Base-by-base conservation (phyloP, 148 eudicot species). In the Camellia lanceoleosa region DNA sequence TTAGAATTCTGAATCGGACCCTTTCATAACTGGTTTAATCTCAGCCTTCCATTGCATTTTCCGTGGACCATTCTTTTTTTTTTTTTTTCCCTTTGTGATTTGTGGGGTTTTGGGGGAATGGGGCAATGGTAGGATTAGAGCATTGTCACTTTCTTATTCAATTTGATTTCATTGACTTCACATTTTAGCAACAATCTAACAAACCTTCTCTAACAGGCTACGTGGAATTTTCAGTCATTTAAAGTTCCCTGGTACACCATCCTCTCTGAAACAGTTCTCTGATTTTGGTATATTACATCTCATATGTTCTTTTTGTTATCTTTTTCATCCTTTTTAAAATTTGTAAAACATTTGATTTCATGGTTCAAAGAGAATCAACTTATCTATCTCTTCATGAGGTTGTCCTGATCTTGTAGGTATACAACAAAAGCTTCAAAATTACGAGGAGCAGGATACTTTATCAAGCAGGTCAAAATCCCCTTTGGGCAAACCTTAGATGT, bases 201-300 rank as follows among this genome's bases (percentile, higher is more conserved):
- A 65, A 44, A 54, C 38, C 67, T 58, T 60, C 14, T 68, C 65
- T 76, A 12, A 75, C 88, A 86, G 86, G 88, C 83, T 54, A 83
- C 82, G 18, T 11, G 52, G 67, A 38, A 78, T 63, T 78, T 78
- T 64, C 66, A 71, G 8, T 61, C 67, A 43, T 75, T 74, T 49
- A 85, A 66, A 61, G 75, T 86, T 74, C 85, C 89, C 56, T 86
- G 87, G 87, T 88, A 86, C 3, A 54, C 20, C 63, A 15, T 68
- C 47, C 78, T 60, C 38, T 72, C 68, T 74, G n/a, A 20, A 43
- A 71, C 12, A 49, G 58, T 66, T 66, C 4, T 77, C 19, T 78
- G 16, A 41, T 54, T 68, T 65, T 23, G 47, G 38, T 30, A 65
- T 51, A 7, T 52, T 14, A 20, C 42, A 7, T 79, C 7, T 3